Evolutionary conservation across 2,329 filamentous ascomycete species (phyloP).

Genomic region (Diplodia scrobiculata): DNA sequence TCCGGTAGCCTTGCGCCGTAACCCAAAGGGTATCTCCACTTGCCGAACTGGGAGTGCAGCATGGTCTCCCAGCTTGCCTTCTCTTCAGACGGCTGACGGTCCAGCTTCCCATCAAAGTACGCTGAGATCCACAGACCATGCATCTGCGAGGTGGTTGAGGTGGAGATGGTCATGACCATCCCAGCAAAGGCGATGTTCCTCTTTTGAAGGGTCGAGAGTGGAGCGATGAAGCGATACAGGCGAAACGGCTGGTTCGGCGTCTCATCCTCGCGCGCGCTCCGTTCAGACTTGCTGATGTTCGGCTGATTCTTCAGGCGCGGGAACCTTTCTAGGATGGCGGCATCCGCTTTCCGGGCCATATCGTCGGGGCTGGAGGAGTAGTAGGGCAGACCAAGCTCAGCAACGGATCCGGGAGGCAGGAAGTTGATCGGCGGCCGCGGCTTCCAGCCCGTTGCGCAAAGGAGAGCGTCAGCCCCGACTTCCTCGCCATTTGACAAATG

Average conservation of each 20-base stretch:
- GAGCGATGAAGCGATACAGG: conserved; percentile 51
- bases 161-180: conserved; percentile 44
- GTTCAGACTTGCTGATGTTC: neutral
- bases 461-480: conserved; percentile 54
- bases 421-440: conserved; percentile 56
- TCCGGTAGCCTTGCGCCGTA: conserved; percentile 64
- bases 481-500: conserved; percentile 52
- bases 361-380: neutral
- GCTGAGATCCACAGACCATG: conserved; percentile 58
- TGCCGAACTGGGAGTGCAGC: conserved; percentile 68
- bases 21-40: conserved; percentile 68
- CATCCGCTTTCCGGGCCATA: conserved; percentile 46
- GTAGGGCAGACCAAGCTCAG: conserved; percentile 38
- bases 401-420: conserved; percentile 36
- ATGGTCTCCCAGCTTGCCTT: conserved; percentile 48
- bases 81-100: conserved; percentile 30
- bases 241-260: conserved; percentile 37
- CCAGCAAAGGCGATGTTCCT: conserved; percentile 47
- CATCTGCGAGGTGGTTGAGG: conserved; percentile 43
- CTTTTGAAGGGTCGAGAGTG: conserved; percentile 37
- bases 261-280: neutral
- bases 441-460: conserved; percentile 61
- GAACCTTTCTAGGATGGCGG: conserved; percentile 56
- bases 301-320: conserved; percentile 59
- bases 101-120: conserved; percentile 60